These are phyloP conservation scores for Handroanthus guayacan DNA, from an alignment of 257 asterid genomes.

Conservation along the genomic window DNA sequence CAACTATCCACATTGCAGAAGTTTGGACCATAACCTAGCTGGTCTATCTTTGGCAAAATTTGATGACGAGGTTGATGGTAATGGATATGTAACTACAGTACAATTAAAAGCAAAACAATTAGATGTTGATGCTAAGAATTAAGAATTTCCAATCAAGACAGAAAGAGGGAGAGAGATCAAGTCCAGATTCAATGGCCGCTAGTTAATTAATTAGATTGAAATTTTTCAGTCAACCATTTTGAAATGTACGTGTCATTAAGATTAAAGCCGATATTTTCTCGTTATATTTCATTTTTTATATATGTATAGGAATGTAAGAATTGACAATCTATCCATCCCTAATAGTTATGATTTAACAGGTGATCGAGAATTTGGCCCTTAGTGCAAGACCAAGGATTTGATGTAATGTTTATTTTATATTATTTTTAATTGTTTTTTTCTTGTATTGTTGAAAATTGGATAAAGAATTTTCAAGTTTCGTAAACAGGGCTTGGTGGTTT, in stretches of 20 bases:
- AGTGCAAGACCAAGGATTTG: slow-evolving; percentile 31
- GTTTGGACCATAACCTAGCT: not conserved
- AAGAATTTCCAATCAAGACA: slow-evolving; percentile 4
- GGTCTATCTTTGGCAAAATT: not conserved
- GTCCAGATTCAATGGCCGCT: slow-evolving; percentile 40
- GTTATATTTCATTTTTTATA: not conserved
- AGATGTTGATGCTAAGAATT: slow-evolving; percentile 13
- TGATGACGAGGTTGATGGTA: slow-evolving; percentile 14
- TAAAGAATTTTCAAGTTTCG: slow-evolving; percentile 8
- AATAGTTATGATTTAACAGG: slow-evolving; percentile 18
- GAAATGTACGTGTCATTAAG: slow-evolving; percentile 30
- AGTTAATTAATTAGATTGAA: not conserved
- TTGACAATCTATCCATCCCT: slow-evolving; percentile 1
- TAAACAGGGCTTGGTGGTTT: slow-evolving; percentile 23
- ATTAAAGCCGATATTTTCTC: not conserved
- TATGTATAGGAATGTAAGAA: slow-evolving; percentile 2
- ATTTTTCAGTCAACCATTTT: slow-evolving; percentile 24
- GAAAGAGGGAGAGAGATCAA: not conserved
- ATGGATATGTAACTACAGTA: slow-evolving; percentile 27
- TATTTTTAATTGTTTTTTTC: not conserved
- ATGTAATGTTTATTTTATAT: slow-evolving; percentile 23
- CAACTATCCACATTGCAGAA: not conserved
- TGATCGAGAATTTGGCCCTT: slow-evolving; percentile 23
- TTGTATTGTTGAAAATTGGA: not conserved
- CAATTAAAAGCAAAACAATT: slow-evolving; percentile 4